Evolutionary conservation across 768 basidiomycete species (phyloP).

Genomic region (Cyclocybe aegerita): DNA sequence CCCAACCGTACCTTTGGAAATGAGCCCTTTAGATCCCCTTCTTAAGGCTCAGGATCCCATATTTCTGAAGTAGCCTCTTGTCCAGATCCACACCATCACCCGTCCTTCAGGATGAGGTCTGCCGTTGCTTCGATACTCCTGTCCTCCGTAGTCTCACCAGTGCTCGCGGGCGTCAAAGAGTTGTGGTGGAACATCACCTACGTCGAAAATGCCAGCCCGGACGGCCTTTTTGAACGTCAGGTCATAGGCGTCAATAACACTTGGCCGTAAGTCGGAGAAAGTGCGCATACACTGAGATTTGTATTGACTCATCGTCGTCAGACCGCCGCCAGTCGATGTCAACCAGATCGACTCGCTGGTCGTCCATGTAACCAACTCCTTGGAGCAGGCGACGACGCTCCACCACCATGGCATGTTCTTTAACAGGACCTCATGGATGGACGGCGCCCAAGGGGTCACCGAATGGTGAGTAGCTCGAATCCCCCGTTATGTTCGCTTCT

Average conservation of each 20-base stretch:
- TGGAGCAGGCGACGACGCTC: slow-evolving; percentile 66
- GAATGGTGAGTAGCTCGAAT: slow-evolving; percentile 63
- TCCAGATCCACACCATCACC: not conserved
- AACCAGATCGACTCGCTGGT: slow-evolving; percentile 69
- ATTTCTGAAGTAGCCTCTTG: not conserved
- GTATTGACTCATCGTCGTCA: slow-evolving; percentile 24
- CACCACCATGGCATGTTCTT: slow-evolving; percentile 98
- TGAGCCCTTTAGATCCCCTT: slow-evolving; percentile 1
- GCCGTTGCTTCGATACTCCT: slow-evolving; percentile 22
- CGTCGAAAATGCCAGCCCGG: slow-evolving; percentile 76
- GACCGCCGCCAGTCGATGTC: slow-evolving; percentile 81
- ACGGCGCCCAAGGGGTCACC: slow-evolving; percentile 79
- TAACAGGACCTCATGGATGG: slow-evolving; percentile 84
- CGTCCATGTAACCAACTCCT: slow-evolving; percentile 74
- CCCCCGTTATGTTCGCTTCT: not conserved
- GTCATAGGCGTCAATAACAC: slow-evolving; percentile 89
- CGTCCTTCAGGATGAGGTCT: slow-evolving; percentile 18
- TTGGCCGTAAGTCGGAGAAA: slow-evolving; percentile 75
- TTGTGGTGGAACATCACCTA: slow-evolving; percentile 93
- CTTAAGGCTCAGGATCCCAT: not conserved
- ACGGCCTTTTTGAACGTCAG: slow-evolving; percentile 72
- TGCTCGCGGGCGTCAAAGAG: slow-evolving; percentile 67
- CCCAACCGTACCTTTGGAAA: slow-evolving; percentile 12
- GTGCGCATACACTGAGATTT: not conserved
- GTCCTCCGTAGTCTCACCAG: slow-evolving; percentile 34